These are phyloP conservation scores for Colletotrichum sp. DNA, from an alignment of 2,329 filamentous ascomycete species.

Conservation along the genomic window DNA sequence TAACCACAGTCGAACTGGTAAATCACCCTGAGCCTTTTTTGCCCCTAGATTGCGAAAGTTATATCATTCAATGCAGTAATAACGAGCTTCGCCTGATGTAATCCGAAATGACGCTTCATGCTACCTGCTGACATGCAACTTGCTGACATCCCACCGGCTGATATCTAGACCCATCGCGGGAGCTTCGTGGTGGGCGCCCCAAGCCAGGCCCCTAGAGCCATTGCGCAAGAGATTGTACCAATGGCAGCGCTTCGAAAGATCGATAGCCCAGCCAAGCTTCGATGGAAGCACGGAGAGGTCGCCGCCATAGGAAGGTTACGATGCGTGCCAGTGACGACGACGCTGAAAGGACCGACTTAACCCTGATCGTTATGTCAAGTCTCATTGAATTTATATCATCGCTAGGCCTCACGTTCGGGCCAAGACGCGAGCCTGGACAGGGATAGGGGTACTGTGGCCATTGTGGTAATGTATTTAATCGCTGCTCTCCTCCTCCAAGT, in stretches of 20 bases:
- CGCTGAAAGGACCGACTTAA: not conserved
- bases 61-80: not conserved
- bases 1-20: not conserved
- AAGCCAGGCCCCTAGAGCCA: fast-evolving
- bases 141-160: not conserved
- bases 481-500: not conserved
- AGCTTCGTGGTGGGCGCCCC: not conserved
- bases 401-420: not conserved
- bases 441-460: fast-evolving
- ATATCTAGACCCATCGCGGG: not conserved
- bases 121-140: not conserved
- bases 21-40: not conserved
- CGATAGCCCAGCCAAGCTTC: not conserved
- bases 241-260: not conserved
- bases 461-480: not conserved
- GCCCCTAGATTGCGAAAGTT: not conserved
- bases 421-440: not conserved
- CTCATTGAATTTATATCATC: not conserved
- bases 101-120: not conserved
- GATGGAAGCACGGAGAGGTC: not conserved
- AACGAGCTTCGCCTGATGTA: not conserved
- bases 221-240: not conserved
- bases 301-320: not conserved
- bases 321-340: not conserved
- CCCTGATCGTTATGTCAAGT: not conserved